Evolutionary conservation across 176 grass and related monocot genomes (phyloP).

Genomic region (Rhynchospora breviuscula): DNA sequence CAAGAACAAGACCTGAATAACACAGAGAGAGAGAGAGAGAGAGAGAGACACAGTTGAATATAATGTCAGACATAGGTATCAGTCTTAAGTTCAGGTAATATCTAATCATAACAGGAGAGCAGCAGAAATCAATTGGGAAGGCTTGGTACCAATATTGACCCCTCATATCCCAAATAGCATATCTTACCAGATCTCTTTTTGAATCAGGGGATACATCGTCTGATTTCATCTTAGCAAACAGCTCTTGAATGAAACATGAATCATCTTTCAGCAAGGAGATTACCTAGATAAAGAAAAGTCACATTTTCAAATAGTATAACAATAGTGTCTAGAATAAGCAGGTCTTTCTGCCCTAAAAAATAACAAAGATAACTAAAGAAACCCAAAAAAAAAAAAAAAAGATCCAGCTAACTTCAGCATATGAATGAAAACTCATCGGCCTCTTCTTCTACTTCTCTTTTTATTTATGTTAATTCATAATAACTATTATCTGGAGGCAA

Average conservation of each 20-base stretch:
- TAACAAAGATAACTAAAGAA: not conserved
- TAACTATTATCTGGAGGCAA: not conserved
- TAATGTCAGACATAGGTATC: not conserved
- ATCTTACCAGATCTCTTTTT: conserved; percentile 76
- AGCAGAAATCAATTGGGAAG: not conserved
- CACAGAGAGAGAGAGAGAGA: conserved; percentile 28
- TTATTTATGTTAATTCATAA: not conserved
- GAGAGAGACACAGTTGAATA: conserved; percentile 17
- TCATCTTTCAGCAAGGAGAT: conserved; percentile 97
- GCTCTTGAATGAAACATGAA: conserved; percentile 80
- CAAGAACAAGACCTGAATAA: conserved; percentile 84
- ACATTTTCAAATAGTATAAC: not conserved
- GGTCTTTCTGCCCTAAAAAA: conserved; percentile 15
- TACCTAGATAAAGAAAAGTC: conserved; percentile 47
- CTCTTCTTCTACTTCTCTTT: not conserved
- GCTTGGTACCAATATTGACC: not conserved
- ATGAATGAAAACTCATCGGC: not conserved
- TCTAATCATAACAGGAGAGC: conserved; percentile 6
- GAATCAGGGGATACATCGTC: conserved; percentile 49
- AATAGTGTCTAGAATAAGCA: not conserved
- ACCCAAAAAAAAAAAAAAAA: conserved; percentile 12
- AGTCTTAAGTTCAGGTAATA: conserved; percentile 22
- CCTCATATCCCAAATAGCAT: conserved; percentile 18
- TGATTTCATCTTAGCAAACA: conserved; percentile 86
- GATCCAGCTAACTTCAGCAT: conserved; percentile 21